These are phyloP conservation scores for Cercospora sp. DNA, from an alignment of 2,329 filamentous ascomycete genomes.

Conservation along the genomic window DNA sequence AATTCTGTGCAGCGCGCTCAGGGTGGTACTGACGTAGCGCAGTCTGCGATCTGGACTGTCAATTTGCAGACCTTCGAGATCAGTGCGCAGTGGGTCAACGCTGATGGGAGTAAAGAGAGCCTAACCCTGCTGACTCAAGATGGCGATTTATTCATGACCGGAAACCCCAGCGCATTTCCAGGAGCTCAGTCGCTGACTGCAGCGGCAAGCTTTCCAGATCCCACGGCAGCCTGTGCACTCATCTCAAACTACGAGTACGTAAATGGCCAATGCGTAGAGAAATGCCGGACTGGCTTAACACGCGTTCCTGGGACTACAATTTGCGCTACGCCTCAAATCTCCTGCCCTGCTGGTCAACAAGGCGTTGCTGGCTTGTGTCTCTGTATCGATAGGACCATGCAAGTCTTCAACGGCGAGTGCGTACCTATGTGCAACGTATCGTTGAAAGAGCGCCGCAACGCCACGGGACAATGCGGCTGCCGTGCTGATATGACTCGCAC, in stretches of 20 bases:
- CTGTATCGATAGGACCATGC: background rate
- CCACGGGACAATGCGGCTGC: background rate
- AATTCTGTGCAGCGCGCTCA: background rate
- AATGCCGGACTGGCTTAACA: background rate
- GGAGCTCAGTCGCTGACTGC: background rate
- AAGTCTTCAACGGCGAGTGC: background rate
- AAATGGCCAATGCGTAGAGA: background rate
- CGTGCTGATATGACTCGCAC: background rate
- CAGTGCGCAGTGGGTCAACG: conserved; percentile 1
- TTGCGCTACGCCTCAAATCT: background rate
- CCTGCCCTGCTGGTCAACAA: background rate
- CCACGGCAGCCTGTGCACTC: background rate
- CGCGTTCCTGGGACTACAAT: background rate
- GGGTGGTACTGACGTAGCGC: background rate
- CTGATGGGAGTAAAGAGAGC: background rate
- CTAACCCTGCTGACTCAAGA: background rate
- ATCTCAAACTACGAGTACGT: conserved; percentile 1
- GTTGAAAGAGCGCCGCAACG: background rate
- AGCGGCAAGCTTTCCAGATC: background rate
- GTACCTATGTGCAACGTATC: background rate
- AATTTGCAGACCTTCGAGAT: conserved; percentile 6
- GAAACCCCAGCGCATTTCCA: background rate
- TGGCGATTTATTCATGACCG: background rate
- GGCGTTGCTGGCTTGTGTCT: background rate
- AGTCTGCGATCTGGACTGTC: conserved; percentile 5